These are phyloP conservation scores for Vittaforma corneae DNA, from an alignment of 371 early-diverging fungal genomes.

Conservation along the genomic window DNA sequence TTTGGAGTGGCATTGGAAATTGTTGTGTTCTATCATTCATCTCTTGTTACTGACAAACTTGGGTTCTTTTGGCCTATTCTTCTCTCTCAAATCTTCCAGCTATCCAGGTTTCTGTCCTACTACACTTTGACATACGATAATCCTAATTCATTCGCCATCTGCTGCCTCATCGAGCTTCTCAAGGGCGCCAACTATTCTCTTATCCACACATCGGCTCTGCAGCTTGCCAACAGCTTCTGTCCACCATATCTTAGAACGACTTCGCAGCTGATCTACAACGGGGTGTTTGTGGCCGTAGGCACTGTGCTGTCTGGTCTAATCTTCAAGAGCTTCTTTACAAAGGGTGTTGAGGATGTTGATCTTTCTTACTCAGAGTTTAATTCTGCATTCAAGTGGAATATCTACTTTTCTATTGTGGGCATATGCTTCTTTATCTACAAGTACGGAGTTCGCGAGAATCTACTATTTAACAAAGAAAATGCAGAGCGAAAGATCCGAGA, in stretches of 20 bases:
- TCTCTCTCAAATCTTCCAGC: constrained; percentile 53
- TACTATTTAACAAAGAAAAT: constrained; percentile 31
- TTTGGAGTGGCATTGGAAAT: constrained; percentile 59
- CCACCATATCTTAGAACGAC: constrained; percentile 57
- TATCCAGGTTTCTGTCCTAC: constrained; percentile 52
- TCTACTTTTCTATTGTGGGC: constrained; percentile 37
- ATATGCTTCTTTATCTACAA: constrained; percentile 44
- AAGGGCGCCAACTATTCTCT: constrained; percentile 60
- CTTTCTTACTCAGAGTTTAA: constrained; percentile 21
- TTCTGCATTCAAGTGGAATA: constrained; percentile 39
- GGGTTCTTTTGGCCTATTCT: constrained; percentile 58
- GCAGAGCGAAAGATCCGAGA: constrained; percentile 7
- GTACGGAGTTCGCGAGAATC: constrained; percentile 52
- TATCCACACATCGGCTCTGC: constrained; percentile 55
- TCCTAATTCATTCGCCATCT: constrained; percentile 39
- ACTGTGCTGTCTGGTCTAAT: constrained; percentile 53
- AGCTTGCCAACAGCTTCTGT: constrained; percentile 53
- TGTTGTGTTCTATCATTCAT: constrained; percentile 45
- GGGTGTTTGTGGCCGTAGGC: constrained; percentile 56
- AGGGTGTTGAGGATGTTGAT: neutral
- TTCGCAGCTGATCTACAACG: constrained; percentile 57
- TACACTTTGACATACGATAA: constrained; percentile 23
- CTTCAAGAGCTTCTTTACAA: constrained; percentile 23
- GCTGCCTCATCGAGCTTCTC: constrained; percentile 54
- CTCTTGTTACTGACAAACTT: constrained; percentile 26